A percentile compares a stretch with the other conserved stretches of the same genome.
phyloP scores from a whole-genome alignment of 2,329 filamentous ascomycete species.

The Penicillium capsulatum region DNA sequence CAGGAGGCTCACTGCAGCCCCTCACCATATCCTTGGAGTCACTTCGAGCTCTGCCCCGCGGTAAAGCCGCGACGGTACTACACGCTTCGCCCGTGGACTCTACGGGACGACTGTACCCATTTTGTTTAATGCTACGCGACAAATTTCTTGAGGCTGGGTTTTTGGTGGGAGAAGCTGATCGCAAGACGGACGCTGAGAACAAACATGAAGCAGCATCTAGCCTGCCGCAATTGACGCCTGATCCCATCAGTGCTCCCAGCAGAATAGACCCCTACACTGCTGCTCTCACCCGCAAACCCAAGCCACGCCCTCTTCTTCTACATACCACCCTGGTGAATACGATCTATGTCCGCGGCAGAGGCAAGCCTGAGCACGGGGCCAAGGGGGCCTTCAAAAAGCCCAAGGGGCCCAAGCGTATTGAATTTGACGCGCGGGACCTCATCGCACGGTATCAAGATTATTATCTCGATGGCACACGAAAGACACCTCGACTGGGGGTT shows the following conservation, averaged over 20 bases:
- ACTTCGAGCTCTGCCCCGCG: slow-evolving; percentile 36
- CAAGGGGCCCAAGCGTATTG: slow-evolving; percentile 43
- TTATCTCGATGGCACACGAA: slow-evolving; percentile 27
- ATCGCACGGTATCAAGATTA: slow-evolving; percentile 35
- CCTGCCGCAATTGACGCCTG: too few species aligned
- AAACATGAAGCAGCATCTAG: neutral
- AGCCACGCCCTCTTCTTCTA: slow-evolving; percentile 59
- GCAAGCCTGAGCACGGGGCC: slow-evolving; percentile 9
- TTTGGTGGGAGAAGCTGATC: slow-evolving; percentile 24
- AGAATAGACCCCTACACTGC: slow-evolving; percentile 7
- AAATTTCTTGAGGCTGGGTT: slow-evolving; percentile 44
- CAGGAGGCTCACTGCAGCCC: slow-evolving; percentile 16
- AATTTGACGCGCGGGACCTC: slow-evolving; percentile 36
- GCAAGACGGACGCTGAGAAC: slow-evolving; percentile 2
- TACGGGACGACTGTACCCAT: slow-evolving; percentile 40
- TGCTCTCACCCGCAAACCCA: slow-evolving; percentile 15
- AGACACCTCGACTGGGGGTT: slow-evolving; percentile 11
- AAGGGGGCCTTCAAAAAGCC: neutral
- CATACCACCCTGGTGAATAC: slow-evolving; percentile 88
- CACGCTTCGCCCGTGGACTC: slow-evolving; percentile 39
- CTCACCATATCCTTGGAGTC: slow-evolving; percentile 45
- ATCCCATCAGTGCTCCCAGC: too few species aligned
- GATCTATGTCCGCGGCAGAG: slow-evolving; percentile 55
- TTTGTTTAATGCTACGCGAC: slow-evolving; percentile 40
- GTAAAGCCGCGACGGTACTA: slow-evolving; percentile 37